Conservation (phyloP, 163 green algal genomes). For the Scenedesmus sp. region DNA sequence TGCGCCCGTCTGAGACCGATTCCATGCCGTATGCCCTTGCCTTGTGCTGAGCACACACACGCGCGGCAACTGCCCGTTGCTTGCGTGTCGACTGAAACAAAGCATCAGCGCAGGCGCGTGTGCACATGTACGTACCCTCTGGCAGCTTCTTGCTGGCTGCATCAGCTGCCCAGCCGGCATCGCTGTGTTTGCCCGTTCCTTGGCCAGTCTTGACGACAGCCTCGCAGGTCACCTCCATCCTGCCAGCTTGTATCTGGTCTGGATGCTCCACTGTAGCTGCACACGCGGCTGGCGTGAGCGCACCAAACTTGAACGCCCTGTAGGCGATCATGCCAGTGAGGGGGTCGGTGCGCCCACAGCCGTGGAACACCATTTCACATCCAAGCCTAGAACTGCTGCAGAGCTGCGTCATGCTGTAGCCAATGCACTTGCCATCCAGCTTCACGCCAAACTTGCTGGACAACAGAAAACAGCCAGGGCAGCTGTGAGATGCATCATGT, state of each 20-base stretch:
- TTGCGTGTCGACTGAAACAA: background rate
- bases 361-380: too few species aligned
- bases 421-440: too few species aligned
- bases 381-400: too few species aligned
- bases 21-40: too few species aligned
- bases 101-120: background rate
- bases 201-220: background rate
- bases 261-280: constrained; percentile 31
- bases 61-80: too few species aligned
- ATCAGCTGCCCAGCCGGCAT: background rate
- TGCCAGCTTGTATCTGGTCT: constrained; percentile 41
- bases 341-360: background rate
- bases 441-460: too few species aligned
- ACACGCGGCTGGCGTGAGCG: background rate
- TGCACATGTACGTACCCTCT: constrained; percentile 30
- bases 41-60: too few species aligned
- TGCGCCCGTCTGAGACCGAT: too few species aligned
- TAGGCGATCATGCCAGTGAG: background rate
- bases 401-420: too few species aligned
- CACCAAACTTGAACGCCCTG: constrained; percentile 32
- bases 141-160: constrained; percentile 37
- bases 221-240: background rate
- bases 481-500: too few species aligned
- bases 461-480: too few species aligned
- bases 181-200: background rate